Percentiles rank a stretch among this genome's conserved stretches.
phyloP scores from a whole-genome alignment of 2,329 filamentous ascomycete species.

The Immersiporthe knoxdaviesiana region DNA sequence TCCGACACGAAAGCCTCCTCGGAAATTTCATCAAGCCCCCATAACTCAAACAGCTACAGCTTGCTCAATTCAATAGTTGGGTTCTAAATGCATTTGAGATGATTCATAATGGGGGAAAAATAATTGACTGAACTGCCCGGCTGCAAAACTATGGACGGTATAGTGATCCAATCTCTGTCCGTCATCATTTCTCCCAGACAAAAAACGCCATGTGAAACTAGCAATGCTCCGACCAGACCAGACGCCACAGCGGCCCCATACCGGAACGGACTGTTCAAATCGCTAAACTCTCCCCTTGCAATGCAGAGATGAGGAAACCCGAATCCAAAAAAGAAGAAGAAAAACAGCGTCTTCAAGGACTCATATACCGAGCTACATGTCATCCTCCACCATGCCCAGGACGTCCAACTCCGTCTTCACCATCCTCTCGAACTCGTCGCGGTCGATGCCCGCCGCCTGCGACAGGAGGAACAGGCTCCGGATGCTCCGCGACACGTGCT shows the following conservation, averaged over 20 bases:
- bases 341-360: not conserved
- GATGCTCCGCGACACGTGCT: slow-evolving; percentile 77
- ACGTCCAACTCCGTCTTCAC: slow-evolving; percentile 73
- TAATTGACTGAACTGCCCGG: not conserved
- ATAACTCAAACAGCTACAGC: not conserved
- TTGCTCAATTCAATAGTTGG: not conserved
- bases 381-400: slow-evolving; percentile 69
- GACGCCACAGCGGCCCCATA: slow-evolving; percentile 17
- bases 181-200: not conserved
- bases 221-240: slow-evolving; percentile 24
- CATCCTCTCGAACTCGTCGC: slow-evolving; percentile 74
- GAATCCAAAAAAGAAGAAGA: too few species aligned
- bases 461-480: slow-evolving; percentile 77
- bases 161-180: slow-evolving; percentile 5
- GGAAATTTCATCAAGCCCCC: not conserved
- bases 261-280: not conserved
- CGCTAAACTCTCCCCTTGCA: not conserved
- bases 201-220: slow-evolving; percentile 2
- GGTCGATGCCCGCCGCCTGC: slow-evolving; percentile 70
- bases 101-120: too few species aligned
- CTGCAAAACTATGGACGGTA: not conserved
- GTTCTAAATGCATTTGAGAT: too few species aligned
- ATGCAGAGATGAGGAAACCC: not conserved
- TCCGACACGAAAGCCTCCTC: too few species aligned
- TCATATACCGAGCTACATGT: slow-evolving; percentile 27